Base-by-base conservation (phyloP, 2,329 filamentous ascomycete genomes). In the Fusarium austroafricanum region DNA sequence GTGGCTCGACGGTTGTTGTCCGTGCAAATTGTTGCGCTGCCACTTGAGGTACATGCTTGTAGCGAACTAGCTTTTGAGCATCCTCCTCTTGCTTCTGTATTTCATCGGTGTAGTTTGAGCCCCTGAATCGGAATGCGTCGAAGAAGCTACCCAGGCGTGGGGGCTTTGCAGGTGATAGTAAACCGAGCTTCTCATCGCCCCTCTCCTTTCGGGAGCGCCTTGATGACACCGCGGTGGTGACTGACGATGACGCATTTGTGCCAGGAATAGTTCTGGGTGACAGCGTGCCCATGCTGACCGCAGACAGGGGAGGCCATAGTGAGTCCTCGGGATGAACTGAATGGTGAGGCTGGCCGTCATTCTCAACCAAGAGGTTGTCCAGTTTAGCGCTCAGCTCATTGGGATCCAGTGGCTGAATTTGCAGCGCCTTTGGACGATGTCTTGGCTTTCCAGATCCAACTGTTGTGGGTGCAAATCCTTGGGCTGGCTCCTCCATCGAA, bases 351-450 rank as follows among this genome's bases (percentile, higher is more conserved):
- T 52, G 50, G 38, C 50, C 46, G n/a, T 83, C 84, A 63, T 85
- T 84, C 61, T 88, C 81, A 7, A 79, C 80, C 15, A 86, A 76
- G 18, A 89, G 83, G 12, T 81, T 66, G 47, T 80, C 79, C 23
- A 90, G 79, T 18, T 86, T 83, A 31, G 83, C 81, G 12, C 82
- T 81, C 28, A 90, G 76, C 55, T 90, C 87, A 28, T 84, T 81
- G 1, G 87, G 80, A 61, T 89, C 86, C 44, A 89, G 76, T 3
- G 79, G 75, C 31, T 75, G 68, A 12, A 78, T 73, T 1, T 71
- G 69, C 23, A 73, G 67, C 14, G 71, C 60, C 39, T 66, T 69
- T 40, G 72, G 72, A 29, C 72, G 63, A 46, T 71, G 63, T 38
- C 68, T 72, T 12, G 63, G 47, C 39, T 59, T 75, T 14, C 56